Evolutionary conservation across 2,329 filamentous ascomycete genomes (phyloP).

Genomic region (Alternaria arborescens): DNA sequence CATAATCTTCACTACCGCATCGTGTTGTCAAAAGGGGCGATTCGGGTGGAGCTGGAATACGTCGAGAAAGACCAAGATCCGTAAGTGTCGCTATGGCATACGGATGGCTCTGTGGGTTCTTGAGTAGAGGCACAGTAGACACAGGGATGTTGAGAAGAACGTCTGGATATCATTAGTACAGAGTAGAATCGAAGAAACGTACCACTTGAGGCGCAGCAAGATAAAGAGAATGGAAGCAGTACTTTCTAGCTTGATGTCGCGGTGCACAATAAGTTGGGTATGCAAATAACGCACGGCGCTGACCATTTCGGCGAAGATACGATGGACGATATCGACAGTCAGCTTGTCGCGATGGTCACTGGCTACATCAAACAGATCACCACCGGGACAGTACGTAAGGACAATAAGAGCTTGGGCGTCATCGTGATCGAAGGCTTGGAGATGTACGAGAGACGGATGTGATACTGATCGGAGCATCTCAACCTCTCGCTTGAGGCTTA

Average conservation of each 20-base stretch:
- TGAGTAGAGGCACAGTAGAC: constrained; percentile 68
- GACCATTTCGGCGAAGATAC: constrained; percentile 90
- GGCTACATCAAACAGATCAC: constrained; percentile 93
- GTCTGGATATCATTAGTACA: constrained; percentile 64
- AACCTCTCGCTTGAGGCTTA: constrained; percentile 91
- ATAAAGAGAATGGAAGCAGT: constrained; percentile 53
- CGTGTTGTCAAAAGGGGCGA: constrained; percentile 91
- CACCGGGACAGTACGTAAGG: constrained; percentile 89
- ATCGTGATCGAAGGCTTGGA: constrained; percentile 91
- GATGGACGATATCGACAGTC: constrained; percentile 73
- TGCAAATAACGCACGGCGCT: constrained; percentile 88
- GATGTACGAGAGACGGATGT: constrained; percentile 88
- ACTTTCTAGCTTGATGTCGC: constrained; percentile 99
- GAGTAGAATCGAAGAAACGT: constrained; percentile 30
- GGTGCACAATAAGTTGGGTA: constrained; percentile 84
- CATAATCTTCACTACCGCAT: constrained; percentile 96
- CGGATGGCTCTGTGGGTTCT: constrained; percentile 78
- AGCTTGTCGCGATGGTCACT: constrained; percentile 75
- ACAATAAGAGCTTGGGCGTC: constrained; percentile 83
- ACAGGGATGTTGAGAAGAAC: constrained; percentile 86
- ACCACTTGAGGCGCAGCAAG: constrained; percentile 20
- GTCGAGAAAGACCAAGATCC: constrained; percentile 87
- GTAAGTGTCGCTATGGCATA: constrained; percentile 87
- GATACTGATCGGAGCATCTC: constrained; percentile 90
- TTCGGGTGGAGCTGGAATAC: constrained; percentile 75